Percentiles rank a stretch among this genome's conserved stretches.
These are phyloP conservation scores for Botrytis sinoallii DNA, from an alignment of 2,329 filamentous ascomycete genomes.

Conservation along the genomic window DNA sequence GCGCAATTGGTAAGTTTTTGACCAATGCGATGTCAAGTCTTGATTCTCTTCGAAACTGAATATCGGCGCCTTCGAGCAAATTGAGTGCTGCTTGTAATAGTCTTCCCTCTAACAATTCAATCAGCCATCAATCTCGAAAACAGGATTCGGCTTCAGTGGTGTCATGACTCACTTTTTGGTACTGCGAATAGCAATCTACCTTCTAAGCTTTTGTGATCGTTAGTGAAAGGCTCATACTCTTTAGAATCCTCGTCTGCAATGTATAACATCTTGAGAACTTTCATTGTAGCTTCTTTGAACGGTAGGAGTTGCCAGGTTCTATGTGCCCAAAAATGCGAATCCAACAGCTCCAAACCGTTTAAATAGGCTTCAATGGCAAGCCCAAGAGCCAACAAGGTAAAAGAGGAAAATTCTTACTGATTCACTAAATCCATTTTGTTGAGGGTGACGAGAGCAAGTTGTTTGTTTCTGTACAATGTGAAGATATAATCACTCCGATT, in stretches of 20 bases:
- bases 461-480: neutral
- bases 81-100: constrained; percentile 85
- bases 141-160: constrained; percentile 16
- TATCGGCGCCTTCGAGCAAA: constrained; percentile 87
- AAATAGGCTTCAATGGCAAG: neutral
- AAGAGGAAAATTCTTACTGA: constrained; percentile 44
- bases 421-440: constrained; percentile 59
- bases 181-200: constrained; percentile 93
- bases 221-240: constrained; percentile 41
- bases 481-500: constrained; percentile 12
- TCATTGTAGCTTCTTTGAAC: constrained; percentile 1
- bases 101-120: constrained; percentile 69
- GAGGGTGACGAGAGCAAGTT: neutral
- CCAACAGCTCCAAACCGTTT: neutral
- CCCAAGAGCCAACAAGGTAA: constrained; percentile 23
- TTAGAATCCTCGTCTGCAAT: constrained; percentile 45
- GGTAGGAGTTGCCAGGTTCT: neutral
- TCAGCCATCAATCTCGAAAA: constrained; percentile 19
- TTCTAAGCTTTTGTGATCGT: constrained; percentile 64
- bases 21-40: constrained; percentile 96
- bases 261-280: neutral
- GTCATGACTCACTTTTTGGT: constrained; percentile 78
- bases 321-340: neutral
- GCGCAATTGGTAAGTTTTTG: constrained; percentile 92
- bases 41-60: constrained; percentile 93